A percentile compares a stretch with the other conserved stretches of the same genome.
Conservation (phyloP, 2,329 filamentous ascomycete genomes). For the Graphilbum ipis-grandicollis region DNA sequence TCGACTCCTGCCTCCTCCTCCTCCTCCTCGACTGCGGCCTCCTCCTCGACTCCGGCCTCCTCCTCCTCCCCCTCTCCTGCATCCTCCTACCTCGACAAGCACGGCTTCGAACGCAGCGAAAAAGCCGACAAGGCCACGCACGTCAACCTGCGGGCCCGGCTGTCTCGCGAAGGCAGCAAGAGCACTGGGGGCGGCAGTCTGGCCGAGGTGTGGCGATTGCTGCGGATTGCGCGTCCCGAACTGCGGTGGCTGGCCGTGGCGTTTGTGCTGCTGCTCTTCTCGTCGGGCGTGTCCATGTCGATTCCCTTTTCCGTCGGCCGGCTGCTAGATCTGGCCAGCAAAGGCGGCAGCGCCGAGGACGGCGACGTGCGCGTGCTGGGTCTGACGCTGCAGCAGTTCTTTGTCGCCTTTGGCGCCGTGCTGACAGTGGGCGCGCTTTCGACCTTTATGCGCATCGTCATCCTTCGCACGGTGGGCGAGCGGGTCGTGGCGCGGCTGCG, state of each 20-base stretch:
- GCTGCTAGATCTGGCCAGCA: slow-evolving; percentile 81
- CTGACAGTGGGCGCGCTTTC: slow-evolving; percentile 71
- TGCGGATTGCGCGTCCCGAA: slow-evolving; percentile 82
- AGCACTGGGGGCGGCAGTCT: slow-evolving; percentile 38
- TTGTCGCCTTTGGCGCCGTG: slow-evolving; percentile 57
- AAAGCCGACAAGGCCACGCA: slow-evolving; percentile 76
- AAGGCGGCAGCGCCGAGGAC: slow-evolving; percentile 47
- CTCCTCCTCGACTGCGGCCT: no score
- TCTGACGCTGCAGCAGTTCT: slow-evolving; percentile 74
- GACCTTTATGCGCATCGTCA: slow-evolving; percentile 87
- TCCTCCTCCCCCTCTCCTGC: no score
- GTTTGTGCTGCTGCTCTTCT: slow-evolving; percentile 72
- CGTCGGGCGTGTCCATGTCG: slow-evolving; percentile 86
- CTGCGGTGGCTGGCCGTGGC: slow-evolving; percentile 59
- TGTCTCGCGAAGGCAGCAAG: slow-evolving; percentile 71
- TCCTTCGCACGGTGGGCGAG: slow-evolving; percentile 87
- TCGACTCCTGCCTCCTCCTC: no score
- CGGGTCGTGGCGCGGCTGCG: slow-evolving; percentile 80
- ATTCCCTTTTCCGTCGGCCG: slow-evolving; percentile 94
- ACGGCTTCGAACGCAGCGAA: slow-evolving; percentile 38
- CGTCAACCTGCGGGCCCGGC: slow-evolving; percentile 71
- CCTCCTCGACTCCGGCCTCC: no score
- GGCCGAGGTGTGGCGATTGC: slow-evolving; percentile 66
- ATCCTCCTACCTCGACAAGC: slow-evolving; percentile 12
- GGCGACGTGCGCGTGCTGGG: slow-evolving; percentile 64